Evolutionary conservation across 768 basidiomycete species (phyloP).

Genomic region (Rhizopogon vinicolor): DNA sequence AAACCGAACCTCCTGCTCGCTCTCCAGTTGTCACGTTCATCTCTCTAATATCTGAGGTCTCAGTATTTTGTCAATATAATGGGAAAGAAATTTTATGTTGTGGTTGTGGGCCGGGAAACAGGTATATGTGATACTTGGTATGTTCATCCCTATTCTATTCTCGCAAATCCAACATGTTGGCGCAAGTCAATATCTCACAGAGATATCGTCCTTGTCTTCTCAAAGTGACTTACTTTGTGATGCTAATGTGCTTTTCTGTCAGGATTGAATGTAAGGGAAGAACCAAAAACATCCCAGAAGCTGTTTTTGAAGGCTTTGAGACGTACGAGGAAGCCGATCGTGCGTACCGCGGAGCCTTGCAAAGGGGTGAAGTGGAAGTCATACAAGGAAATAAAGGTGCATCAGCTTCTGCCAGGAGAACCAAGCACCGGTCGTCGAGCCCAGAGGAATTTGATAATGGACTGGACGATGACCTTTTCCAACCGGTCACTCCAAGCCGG

Average conservation of each 20-base stretch:
- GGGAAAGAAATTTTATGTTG: constrained; percentile 23
- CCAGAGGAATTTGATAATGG: constrained; percentile 11
- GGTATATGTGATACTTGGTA: constrained; percentile 27
- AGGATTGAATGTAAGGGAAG: constrained; percentile 45
- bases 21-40: not conserved
- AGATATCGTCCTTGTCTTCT: constrained; percentile 8
- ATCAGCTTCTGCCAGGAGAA: constrained; percentile 2
- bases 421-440: constrained; percentile 9
- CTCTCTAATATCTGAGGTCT: not conserved
- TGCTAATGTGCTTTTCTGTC: constrained; percentile 7
- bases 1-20: not conserved
- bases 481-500: not conserved
- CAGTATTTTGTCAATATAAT: constrained; percentile 1
- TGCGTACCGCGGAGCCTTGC: constrained; percentile 24
- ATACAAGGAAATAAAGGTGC: constrained; percentile 7
- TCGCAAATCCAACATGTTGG: constrained; percentile 20
- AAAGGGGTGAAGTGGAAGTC: constrained; percentile 22
- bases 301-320: constrained; percentile 38
- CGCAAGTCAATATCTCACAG: constrained; percentile 17
- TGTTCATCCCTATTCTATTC: constrained; percentile 5
- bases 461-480: not conserved
- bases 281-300: constrained; percentile 37
- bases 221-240: not conserved
- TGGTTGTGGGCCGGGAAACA: constrained; percentile 20
- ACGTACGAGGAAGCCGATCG: constrained; percentile 37